Base-by-base conservation (phyloP, 805 yeast species). In the Saccharomycopsis guyanensis region DNA sequence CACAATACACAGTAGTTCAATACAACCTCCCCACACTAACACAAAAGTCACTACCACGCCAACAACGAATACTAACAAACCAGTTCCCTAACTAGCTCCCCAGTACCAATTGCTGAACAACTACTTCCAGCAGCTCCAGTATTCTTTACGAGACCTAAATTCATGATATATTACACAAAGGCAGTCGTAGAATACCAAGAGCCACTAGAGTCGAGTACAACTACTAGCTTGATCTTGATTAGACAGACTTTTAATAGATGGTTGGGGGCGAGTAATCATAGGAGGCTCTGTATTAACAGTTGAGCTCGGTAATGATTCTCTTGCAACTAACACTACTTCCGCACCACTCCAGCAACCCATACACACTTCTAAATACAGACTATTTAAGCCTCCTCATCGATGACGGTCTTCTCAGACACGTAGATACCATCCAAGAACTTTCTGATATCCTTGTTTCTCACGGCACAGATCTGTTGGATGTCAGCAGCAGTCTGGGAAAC, bases 381-480 rank as follows among this genome's bases (percentile, higher is more conserved):
- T 24, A 40, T 38, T 50, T 50, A 50, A 41, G 38, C 49, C 40
- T 50, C 89, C 69, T 81, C 86, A 57, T 73, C 84, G 68, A 91
- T 77, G 70, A 76, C 75, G 66, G 96, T 95, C 75, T 84, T 85
- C 76, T 85, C 94, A 60, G 97, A 89, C 65, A 91, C 98, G 73
- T 91, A 91, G 77, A 91, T 89, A 88, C 99, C 99, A 74, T 94
- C 98, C 80, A 93, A 85, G 82, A 91, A 91, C 82, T 91, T 91
- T 78, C 98, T 86, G 89, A 93, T 91, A 93, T 91, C 98, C 91
- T 93, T 93, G 93, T 91, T 91, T 80, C 96, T 86, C 69, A 88
- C 97, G 72, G 94, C 82, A 80, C 97, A 88, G 72, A 80, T 80
- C 78, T 91, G 97, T 76, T 91, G 96, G 65, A 93, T 79, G 69